Evolutionary conservation across 1,284 basidiomycete species (phyloP), one percentile per base, ranked within the genome.

Genomic region (Meira miltonrushii): DNA sequence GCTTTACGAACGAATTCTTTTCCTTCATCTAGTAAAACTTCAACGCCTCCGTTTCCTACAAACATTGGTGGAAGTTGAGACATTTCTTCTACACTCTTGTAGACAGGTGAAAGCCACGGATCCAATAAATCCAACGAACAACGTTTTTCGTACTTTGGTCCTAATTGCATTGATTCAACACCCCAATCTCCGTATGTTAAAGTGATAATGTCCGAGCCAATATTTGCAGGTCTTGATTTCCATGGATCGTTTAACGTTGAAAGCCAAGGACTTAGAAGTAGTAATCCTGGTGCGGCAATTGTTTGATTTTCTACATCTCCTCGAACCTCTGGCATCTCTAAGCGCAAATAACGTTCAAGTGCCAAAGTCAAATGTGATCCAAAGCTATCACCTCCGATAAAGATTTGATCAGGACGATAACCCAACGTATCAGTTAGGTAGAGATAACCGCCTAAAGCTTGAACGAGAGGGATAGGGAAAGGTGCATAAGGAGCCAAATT

Each of bases 311-410:
- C 54, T 19, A 58, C 60, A 17, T 71, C 39, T 19, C 66, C 25
- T 17, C 70, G 58, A 47, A 62, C 51, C n/a, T 23, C 49, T 6
- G 58, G 49, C 25, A 64, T 62, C 58, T 72, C 69, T 39, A 61
- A 60, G 56, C 74, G 68, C 38, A 77, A 55, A 61, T 67, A 75
- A 28, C 72, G 64, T 50, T 72, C 72, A 17, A 77, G 61, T 57
- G 65, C 59, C 39, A 75, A 60, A 15, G 72, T 66, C 38, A 70
- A 12, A 61, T 67, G 71, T 5, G 57, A 43, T n/a, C 74, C 74
- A 51, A 65, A 73, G 39, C 67, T 70, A 59, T 77, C 74, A 11
- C 74, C 74, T 4, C 71, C 74, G 33, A 75, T 59, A 54, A 68
- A 69, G 63, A 77, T 75, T 55, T 77, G 72, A 25, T 64, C 55